phyloP scores from a whole-genome alignment of 495 filamentous ascomycete genomes.

The Penicillium waksmanii region DNA sequence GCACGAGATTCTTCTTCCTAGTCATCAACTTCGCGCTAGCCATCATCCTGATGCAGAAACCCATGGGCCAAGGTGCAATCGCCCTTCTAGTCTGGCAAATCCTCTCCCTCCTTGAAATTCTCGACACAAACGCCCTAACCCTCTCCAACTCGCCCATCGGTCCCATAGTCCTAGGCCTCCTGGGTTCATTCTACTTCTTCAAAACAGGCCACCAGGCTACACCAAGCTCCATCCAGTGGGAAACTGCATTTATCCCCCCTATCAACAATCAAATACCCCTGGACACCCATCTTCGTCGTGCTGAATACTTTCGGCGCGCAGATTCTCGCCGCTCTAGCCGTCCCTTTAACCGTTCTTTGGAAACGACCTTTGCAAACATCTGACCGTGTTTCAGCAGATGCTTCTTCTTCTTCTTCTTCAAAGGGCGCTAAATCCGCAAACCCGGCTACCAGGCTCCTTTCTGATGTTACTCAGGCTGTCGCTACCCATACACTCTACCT shows the following conservation, averaged over 20 bases:
- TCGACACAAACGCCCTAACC: conserved; percentile 74
- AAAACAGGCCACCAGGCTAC: conserved; percentile 96
- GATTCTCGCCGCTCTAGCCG: conserved; percentile 75
- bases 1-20: conserved; percentile 86
- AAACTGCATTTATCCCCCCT: conserved; percentile 94
- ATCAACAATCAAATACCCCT: conserved; percentile 81
- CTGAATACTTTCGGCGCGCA: conserved; percentile 90
- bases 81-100: conserved; percentile 82
- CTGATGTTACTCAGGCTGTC: conserved; percentile 68
- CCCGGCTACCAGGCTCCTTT: conserved; percentile 58
- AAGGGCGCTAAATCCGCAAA: conserved; percentile 33
- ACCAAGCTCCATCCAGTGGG: conserved; percentile 91
- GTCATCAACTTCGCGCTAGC: conserved; percentile 74
- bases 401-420: not conserved
- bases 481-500: conserved; percentile 78
- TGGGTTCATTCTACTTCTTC: conserved; percentile 94
- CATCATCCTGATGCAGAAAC: conserved; percentile 84
- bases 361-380: conserved; percentile 61
- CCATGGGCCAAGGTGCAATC: conserved; percentile 87
- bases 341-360: conserved; percentile 86
- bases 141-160: conserved; percentile 70
- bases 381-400: conserved; percentile 29
- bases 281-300: conserved; percentile 77
- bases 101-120: conserved; percentile 82
- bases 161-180: conserved; percentile 78